A percentile compares a stretch with the other conserved stretches of the same genome.
Conservation (phyloP, 257 asterid genomes). For the Solanum virginianum region DNA sequence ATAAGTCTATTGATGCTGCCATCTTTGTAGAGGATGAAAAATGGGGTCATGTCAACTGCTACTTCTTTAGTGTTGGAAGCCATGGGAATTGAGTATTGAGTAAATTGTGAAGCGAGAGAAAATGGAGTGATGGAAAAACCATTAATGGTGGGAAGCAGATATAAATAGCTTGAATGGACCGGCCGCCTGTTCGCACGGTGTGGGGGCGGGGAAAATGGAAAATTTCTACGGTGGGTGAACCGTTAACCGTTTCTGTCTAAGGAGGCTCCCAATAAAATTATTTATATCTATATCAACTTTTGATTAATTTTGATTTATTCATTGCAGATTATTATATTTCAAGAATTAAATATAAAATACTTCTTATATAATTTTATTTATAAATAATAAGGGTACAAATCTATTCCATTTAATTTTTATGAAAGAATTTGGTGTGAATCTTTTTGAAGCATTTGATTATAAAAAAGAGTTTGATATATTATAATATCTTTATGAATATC, state of each 20-base stretch:
- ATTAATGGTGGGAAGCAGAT: neutral
- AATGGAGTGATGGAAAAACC: neutral
- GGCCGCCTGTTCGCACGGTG: neutral
- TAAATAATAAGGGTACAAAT: no score
- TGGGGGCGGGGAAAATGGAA: neutral
- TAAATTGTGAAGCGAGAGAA: neutral
- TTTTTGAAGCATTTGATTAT: no score
- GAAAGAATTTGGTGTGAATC: no score
- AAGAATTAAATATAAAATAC: no score
- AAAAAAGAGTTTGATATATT: no score
- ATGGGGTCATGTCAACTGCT: slow-evolving; percentile 24
- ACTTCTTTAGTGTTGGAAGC: slow-evolving; percentile 20
- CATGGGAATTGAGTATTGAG: neutral
- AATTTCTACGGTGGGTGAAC: neutral
- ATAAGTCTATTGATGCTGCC: slow-evolving; percentile 15
- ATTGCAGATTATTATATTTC: no score
- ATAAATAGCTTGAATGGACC: neutral
- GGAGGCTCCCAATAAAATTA: neutral
- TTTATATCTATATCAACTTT: no score
- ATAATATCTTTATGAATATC: no score
- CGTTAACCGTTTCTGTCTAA: neutral
- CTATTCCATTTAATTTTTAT: no score
- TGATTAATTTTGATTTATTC: no score
- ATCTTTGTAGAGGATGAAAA: slow-evolving; percentile 30
- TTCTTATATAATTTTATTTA: no score